These are phyloP conservation scores for Rubus idaeus DNA, from an alignment of 306 rosid species.

Conservation along the genomic window DNA sequence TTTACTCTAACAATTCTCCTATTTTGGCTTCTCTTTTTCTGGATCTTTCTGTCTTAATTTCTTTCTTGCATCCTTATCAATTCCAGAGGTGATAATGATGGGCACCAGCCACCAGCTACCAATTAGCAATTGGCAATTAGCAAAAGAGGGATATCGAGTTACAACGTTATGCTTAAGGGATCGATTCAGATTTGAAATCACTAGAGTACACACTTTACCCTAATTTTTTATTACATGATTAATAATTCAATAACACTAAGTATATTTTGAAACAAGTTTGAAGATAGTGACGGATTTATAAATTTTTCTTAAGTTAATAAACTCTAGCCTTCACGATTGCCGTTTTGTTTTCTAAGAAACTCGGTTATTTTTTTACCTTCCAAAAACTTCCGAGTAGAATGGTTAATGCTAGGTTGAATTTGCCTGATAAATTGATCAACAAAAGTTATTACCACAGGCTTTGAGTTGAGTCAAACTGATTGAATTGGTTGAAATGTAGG, in stretches of 20 bases:
- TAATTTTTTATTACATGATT: neutral
- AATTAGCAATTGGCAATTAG: neutral
- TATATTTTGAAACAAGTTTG: neutral
- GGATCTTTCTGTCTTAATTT: neutral
- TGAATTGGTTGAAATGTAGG: neutral
- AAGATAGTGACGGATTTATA: neutral
- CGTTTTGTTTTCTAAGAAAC: neutral
- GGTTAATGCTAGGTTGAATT: neutral
- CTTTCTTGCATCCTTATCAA: neutral
- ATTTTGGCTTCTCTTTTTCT: neutral
- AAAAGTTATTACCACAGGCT: neutral
- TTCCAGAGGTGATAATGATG: neutral
- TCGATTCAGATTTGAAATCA: neutral
- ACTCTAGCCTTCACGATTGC: neutral
- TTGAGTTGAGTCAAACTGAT: neutral
- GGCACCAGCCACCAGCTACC: conserved; percentile 12
- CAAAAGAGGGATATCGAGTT: neutral
- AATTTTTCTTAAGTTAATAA: neutral
- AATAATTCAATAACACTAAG: neutral
- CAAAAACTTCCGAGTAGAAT: no score
- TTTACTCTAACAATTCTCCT: neutral
- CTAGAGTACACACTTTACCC: neutral
- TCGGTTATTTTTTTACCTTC: neutral
- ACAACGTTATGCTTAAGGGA: neutral
- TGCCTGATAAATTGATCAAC: neutral